phyloP scores from a whole-genome alignment of 2,329 filamentous ascomycete genomes.

The Fusarium virguliforme region DNA sequence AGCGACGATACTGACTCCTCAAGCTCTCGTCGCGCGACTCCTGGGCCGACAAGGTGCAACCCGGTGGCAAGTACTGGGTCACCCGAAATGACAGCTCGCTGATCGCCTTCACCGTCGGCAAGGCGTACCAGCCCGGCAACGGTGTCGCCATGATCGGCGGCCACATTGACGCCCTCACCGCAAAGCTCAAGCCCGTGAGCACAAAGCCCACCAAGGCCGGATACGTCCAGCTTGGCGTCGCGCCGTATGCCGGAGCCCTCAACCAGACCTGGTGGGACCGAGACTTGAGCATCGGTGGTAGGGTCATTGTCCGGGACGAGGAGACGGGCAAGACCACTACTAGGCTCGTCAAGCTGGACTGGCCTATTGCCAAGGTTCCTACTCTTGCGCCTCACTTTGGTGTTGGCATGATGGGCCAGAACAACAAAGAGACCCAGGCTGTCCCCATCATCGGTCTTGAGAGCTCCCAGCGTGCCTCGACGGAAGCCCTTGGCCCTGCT shows the following conservation, averaged over 20 bases:
- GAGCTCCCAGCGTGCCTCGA: constrained; percentile 65
- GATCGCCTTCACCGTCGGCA: constrained; percentile 88
- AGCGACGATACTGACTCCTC: constrained; percentile 31
- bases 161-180: constrained; percentile 93
- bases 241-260: constrained; percentile 90
- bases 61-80: constrained; percentile 90
- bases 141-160: constrained; percentile 91
- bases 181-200: constrained; percentile 91
- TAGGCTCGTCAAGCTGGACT: constrained; percentile 90
- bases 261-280: constrained; percentile 98
- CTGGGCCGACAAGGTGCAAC: constrained; percentile 81
- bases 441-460: constrained; percentile 95
- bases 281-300: constrained; percentile 90
- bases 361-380: constrained; percentile 94
- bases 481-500: constrained; percentile 69
- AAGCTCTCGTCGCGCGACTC: constrained; percentile 83
- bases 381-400: constrained; percentile 97
- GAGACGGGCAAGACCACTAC: constrained; percentile 82
- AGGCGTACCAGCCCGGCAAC: constrained; percentile 85
- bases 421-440: constrained; percentile 93
- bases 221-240: constrained; percentile 90
- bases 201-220: constrained; percentile 87
- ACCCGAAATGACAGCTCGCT: constrained; percentile 88
- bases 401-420: constrained; percentile 75
- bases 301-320: constrained; percentile 85